Percentiles rank a stretch among this genome's conserved stretches.
Evolutionary conservation across 2,329 filamentous ascomycete genomes (phyloP).

Genomic region (Rutstroemia sp.): DNA sequence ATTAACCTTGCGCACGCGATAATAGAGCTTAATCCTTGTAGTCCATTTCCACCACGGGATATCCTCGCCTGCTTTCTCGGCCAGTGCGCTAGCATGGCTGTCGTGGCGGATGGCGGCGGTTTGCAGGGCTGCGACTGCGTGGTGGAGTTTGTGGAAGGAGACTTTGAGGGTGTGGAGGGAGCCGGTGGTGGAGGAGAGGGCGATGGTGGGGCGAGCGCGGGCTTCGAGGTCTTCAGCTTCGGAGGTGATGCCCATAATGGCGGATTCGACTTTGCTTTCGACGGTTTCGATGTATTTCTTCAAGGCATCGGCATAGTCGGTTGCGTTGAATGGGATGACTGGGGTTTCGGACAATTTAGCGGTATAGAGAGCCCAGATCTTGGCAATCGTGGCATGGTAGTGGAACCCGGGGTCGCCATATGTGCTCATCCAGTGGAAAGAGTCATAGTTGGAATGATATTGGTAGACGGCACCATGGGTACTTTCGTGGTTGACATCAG

Average conservation of each 20-base stretch:
- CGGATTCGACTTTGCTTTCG: conserved; percentile 24
- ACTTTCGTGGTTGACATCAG: conserved; percentile 24
- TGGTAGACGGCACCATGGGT: conserved; percentile 50
- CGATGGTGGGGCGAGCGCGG: conserved; percentile 21
- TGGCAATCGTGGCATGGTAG: conserved; percentile 52
- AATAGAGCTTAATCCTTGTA: conserved; percentile 56
- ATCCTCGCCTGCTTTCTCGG: conserved; percentile 39
- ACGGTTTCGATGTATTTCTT: conserved; percentile 26
- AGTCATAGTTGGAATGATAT: conserved; percentile 82
- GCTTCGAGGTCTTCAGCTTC: conserved; percentile 25
- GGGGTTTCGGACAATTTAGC: conserved; percentile 42
- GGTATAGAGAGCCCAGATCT: conserved; percentile 43
- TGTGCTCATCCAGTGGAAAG: conserved; percentile 74
- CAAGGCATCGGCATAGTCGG: conserved; percentile 34
- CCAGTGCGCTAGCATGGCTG: conserved; percentile 14
- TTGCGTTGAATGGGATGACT: conserved; percentile 44
- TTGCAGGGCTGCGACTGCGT: conserved; percentile 20
- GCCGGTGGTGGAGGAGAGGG: conserved; percentile 13
- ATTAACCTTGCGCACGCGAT: conserved; percentile 52
- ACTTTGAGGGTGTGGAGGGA: conserved; percentile 19
- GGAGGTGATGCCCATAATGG: conserved; percentile 14
- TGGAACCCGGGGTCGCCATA: conserved; percentile 62
- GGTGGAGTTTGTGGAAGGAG: conserved; percentile 24
- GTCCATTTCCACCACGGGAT: conserved; percentile 77
- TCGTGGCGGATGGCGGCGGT: conserved; percentile 23